Conservation (phyloP, 163 green algal species). For the Chlorella variabilis region DNA sequence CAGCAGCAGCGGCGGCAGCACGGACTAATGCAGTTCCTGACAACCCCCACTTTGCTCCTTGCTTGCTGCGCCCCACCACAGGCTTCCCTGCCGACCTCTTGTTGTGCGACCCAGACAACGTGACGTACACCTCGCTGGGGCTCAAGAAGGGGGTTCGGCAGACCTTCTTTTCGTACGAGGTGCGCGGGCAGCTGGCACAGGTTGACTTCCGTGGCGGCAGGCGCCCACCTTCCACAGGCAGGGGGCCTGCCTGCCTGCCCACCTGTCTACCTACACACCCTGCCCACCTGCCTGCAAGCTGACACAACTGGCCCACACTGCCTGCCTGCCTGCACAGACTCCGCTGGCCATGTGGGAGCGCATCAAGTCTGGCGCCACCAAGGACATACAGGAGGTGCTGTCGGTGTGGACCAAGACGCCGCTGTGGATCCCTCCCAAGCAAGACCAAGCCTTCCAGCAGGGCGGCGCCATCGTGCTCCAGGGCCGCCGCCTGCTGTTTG, state of each 20-base stretch:
- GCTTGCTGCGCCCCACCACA: no score
- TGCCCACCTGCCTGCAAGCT: background rate
- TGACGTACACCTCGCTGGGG: conserved; percentile 72
- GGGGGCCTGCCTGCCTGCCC: no score
- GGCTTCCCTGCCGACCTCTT: conserved; percentile 66
- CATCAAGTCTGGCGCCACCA: conserved; percentile 59
- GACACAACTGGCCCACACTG: background rate
- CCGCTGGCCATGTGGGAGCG: conserved; percentile 70
- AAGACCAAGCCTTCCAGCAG: conserved; percentile 49
- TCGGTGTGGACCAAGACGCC: conserved; percentile 61
- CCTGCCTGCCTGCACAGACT: conserved; percentile 55
- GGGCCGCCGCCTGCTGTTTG: conserved; percentile 32
- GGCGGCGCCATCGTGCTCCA: conserved; percentile 43
- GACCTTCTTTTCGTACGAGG: conserved; percentile 71
- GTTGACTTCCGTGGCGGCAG: no score
- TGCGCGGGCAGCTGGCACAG: conserved; percentile 27
- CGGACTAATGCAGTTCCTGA: no score
- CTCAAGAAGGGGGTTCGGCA: conserved; percentile 67
- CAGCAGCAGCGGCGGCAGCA: no score
- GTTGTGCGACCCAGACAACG: conserved; percentile 78
- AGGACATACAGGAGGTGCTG: conserved; percentile 69
- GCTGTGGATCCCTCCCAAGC: conserved; percentile 67
- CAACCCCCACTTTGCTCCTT: no score
- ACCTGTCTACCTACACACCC: no score
- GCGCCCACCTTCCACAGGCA: no score